Conservation (phyloP, 2,329 filamentous ascomycete species). For the Dactylonectria macrodidyma region DNA sequence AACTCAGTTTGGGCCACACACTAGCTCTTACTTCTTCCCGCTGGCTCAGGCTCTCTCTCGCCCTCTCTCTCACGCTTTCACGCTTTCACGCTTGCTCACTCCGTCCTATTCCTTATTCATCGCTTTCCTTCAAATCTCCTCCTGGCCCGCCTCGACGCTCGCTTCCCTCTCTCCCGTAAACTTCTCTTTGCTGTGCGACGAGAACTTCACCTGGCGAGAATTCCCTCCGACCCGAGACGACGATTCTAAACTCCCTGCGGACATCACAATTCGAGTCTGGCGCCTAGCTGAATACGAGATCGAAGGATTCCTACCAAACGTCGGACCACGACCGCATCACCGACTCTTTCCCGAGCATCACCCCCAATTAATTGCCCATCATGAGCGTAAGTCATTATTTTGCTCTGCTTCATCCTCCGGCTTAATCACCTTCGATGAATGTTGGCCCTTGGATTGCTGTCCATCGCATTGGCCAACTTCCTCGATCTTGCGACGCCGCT, state of each 20-base stretch:
- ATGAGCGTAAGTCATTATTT: conserved; percentile 51
- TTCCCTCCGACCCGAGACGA: conserved; percentile 26
- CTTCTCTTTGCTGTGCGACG: conserved; percentile 49
- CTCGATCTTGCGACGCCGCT: not conserved
- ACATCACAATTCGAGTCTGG: conserved; percentile 23
- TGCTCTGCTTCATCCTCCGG: conserved; percentile 33
- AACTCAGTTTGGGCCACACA: conserved; percentile 33
- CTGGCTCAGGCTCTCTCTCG: conserved; percentile 31
- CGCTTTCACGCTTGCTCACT: conserved; percentile 20
- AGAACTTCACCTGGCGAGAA: conserved; percentile 35
- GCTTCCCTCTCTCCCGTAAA: conserved; percentile 21
- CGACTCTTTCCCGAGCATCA: conserved; percentile 27
- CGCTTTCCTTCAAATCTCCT: conserved; percentile 29
- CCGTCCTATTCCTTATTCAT: conserved; percentile 24
- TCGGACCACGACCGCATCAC: conserved; percentile 16
- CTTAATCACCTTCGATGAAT: conserved; percentile 28
- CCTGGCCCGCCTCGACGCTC: conserved; percentile 22
- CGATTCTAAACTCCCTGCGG: conserved; percentile 18
- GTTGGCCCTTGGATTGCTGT: not conserved
- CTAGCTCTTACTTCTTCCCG: conserved; percentile 34
- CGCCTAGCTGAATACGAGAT: conserved; percentile 24
- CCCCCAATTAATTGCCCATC: conserved; percentile 41
- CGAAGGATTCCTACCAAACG: conserved; percentile 15
- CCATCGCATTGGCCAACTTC: not conserved
- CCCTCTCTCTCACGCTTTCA: conserved; percentile 32